phyloP scores from a whole-genome alignment of 176 grass and related monocot species.

The Tillandsia leiboldiana region DNA sequence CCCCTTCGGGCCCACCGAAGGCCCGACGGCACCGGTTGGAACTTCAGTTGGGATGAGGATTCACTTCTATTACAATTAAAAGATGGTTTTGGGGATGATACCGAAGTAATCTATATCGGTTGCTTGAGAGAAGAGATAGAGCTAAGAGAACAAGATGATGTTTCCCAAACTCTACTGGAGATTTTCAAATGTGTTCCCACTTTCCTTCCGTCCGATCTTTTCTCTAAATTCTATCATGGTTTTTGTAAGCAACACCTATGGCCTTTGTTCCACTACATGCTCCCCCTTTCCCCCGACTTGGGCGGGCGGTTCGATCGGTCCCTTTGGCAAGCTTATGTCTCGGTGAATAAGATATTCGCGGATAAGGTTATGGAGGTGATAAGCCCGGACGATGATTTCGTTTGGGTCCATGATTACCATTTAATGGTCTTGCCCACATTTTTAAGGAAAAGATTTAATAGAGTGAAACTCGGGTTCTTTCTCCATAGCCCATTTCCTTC shows the following conservation, averaged over 20 bases:
- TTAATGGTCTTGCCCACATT: slow-evolving; percentile 51
- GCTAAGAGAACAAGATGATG: slow-evolving; percentile 34
- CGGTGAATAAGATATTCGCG: slow-evolving; percentile 52
- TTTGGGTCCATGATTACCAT: slow-evolving; percentile 63
- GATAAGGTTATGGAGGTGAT: slow-evolving; percentile 57
- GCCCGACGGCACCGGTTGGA: slow-evolving; percentile 26
- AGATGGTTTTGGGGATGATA: slow-evolving; percentile 35
- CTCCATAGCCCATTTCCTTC: slow-evolving; percentile 48
- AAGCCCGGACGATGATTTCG: slow-evolving; percentile 39
- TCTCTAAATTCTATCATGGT: slow-evolving; percentile 40
- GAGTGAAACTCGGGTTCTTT: slow-evolving; percentile 49
- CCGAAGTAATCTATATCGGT: slow-evolving; percentile 37
- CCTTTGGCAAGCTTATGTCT: slow-evolving; percentile 51
- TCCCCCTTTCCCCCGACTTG: slow-evolving; percentile 42
- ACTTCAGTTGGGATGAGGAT: slow-evolving; percentile 56
- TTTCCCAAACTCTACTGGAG: slow-evolving; percentile 32
- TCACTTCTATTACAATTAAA: slow-evolving; percentile 43
- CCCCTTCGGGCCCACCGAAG: slow-evolving; percentile 27
- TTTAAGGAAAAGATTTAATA: slow-evolving; percentile 42
- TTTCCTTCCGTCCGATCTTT: slow-evolving; percentile 31
- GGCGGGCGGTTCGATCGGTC: slow-evolving; percentile 40
- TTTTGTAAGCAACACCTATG: slow-evolving; percentile 49
- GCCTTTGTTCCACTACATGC: slow-evolving; percentile 52
- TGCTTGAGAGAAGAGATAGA: slow-evolving; percentile 43
- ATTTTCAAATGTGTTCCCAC: slow-evolving; percentile 38